A percentile compares a stretch with the other conserved stretches of the same genome.
These are phyloP conservation scores for Penicillium sp. DNA, from an alignment of 2,329 filamentous ascomycete genomes.

Conservation along the genomic window DNA sequence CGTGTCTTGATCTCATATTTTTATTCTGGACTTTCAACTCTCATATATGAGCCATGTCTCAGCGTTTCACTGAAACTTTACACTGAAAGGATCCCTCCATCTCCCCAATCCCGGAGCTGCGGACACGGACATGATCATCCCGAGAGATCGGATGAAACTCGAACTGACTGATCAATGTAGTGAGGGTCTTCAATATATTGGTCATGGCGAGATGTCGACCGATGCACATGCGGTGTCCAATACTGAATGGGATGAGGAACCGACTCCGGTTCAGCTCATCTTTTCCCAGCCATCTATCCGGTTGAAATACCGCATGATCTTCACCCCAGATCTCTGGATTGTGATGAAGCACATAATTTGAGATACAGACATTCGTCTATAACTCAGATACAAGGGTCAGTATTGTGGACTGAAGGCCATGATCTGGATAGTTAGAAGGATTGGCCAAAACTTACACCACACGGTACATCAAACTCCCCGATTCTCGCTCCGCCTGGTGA, in stretches of 20 bases:
- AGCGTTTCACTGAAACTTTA: background rate
- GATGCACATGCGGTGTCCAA: conserved; percentile 16
- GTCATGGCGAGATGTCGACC: conserved; percentile 16
- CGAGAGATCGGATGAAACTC: conserved; percentile 1
- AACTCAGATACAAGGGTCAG: background rate
- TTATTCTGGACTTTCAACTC: background rate
- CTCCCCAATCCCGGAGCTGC: conserved; percentile 8
- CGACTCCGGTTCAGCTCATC: background rate
- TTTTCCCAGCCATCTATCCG: conserved; percentile 3
- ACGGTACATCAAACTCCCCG: background rate
- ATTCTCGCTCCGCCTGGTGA: conserved; percentile 8
- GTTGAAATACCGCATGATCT: background rate
- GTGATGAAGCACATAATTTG: conserved; percentile 5
- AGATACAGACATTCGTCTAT: background rate
- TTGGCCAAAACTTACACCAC: background rate
- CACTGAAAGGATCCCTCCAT: conserved; percentile 9
- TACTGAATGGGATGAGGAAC: conserved; percentile 15
- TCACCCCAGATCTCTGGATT: conserved; percentile 7
- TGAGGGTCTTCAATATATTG: conserved; percentile 15
- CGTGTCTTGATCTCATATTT: no score
- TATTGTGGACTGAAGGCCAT: no score
- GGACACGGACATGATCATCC: background rate
- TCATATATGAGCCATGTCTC: background rate
- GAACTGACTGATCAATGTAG: conserved; percentile 9
- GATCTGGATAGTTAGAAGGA: background rate